These are phyloP conservation scores for Agaricus subrufescens DNA, from an alignment of 768 basidiomycete genomes.

Conservation along the genomic window DNA sequence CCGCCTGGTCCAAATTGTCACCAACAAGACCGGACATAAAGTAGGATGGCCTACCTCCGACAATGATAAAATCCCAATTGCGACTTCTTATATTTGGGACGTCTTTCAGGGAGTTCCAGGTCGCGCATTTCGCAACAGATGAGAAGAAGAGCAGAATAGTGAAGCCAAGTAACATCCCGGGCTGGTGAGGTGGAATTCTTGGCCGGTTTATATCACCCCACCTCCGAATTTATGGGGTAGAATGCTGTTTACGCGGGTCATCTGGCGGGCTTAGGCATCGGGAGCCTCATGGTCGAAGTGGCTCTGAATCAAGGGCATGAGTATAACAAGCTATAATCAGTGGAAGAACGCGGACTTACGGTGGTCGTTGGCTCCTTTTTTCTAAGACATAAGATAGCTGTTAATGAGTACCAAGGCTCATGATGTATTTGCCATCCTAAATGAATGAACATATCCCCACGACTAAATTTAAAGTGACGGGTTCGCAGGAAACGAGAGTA, in stretches of 20 bases:
- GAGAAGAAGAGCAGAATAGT: background rate
- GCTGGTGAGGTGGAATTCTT: background rate
- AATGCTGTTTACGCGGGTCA: background rate
- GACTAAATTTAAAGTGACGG: background rate
- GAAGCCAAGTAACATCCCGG: background rate
- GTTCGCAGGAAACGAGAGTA: background rate
- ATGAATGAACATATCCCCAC: background rate
- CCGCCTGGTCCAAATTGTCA: constrained; percentile 14
- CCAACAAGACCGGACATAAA: background rate
- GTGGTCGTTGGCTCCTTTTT: background rate
- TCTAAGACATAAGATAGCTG: background rate
- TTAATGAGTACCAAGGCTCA: background rate
- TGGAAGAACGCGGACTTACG: background rate
- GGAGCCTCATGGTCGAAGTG: background rate
- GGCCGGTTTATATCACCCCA: background rate
- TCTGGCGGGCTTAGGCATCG: background rate
- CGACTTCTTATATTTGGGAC: background rate
- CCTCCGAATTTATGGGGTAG: background rate
- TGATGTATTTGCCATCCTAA: background rate
- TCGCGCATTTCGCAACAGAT: background rate
- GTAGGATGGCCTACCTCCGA: constrained; percentile 15
- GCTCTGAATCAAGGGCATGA: background rate
- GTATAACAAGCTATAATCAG: background rate
- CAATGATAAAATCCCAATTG: constrained; percentile 15
- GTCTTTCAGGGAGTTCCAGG: background rate